Conservation (phyloP, 768 basidiomycete species). For the Mycena indigotica region DNA sequence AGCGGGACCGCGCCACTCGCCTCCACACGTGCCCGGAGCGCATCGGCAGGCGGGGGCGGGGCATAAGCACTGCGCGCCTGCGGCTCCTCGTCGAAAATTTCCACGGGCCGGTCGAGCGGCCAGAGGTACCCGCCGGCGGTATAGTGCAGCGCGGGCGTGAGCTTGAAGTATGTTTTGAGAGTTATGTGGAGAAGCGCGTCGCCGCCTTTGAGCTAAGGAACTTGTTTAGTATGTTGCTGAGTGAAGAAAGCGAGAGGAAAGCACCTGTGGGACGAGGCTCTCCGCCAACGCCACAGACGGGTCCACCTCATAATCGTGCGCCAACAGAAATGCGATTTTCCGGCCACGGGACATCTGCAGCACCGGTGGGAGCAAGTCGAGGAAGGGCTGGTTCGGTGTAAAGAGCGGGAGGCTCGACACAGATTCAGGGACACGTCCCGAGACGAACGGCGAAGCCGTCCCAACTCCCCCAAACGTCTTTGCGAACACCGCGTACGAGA, state of each 20-base stretch:
- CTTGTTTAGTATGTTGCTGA: not conserved
- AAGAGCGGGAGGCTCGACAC: constrained; percentile 54
- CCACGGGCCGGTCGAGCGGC: constrained; percentile 72
- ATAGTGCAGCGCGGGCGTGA: constrained; percentile 76
- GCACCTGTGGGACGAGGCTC: constrained; percentile 67
- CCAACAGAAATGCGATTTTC: constrained; percentile 72
- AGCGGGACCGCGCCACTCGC: constrained; percentile 70
- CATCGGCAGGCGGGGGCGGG: constrained; percentile 34
- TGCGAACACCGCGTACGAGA: constrained; percentile 73
- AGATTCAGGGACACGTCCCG: not conserved
- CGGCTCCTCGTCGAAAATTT: constrained; percentile 52
- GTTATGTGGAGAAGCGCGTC: constrained; percentile 78
- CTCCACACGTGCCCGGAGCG: constrained; percentile 58
- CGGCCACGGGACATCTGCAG: constrained; percentile 72
- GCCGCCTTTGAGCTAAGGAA: constrained; percentile 76
- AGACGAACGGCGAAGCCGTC: not conserved
- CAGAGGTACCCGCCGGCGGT: constrained; percentile 83
- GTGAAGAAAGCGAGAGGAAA: constrained; percentile 17
- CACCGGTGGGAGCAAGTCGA: constrained; percentile 71
- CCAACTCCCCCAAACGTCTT: constrained; percentile 57
- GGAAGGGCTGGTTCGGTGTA: constrained; percentile 71
- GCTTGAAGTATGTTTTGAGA: constrained; percentile 68
- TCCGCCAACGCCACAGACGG: constrained; percentile 73
- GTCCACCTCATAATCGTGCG: constrained; percentile 67
- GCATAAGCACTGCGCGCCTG: constrained; percentile 17